Evolutionary conservation across 495 filamentous ascomycete genomes (phyloP), one percentile per base, ranked within the genome.

Genomic region (Peziza echinospora): DNA sequence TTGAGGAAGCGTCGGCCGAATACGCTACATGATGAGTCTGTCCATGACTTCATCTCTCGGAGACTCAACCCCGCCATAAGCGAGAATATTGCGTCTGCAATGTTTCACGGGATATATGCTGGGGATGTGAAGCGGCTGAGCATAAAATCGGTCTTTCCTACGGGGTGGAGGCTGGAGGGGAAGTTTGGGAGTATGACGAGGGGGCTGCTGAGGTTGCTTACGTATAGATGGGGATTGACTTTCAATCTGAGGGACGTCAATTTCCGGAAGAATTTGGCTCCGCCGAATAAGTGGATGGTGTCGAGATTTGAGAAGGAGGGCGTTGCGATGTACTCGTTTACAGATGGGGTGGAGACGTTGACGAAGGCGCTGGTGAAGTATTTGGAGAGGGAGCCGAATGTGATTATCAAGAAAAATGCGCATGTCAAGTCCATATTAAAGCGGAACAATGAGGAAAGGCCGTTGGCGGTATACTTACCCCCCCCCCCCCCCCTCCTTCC

Each of bases 81-180:
- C 24, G 66, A 93, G 30, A 92, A 92, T 51, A 21, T 94, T 1
- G 58, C 77, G 2, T 92, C 83, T 3, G 80, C 76, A 23, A 61
- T 84, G n/a, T 59, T 80, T 21, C 89, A 94, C 63, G 91, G 91
- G 9, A 82, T 96, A 16, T 91, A 86, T 54, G 91, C 84, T n/a
- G 91, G 91, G 40, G 80, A 94, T 64, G 74, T 92, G 30, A 72
- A 79, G 55, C 68, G 78, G 57, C 66, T 93, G 45, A 93, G 84
- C 57, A 72, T 69, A 34, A 72, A 71, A 51, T 73, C 73, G 3
- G 51, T 84, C 5, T 53, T 83, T 26, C 70, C 77, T 2, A 19
- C 34, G 5, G 21, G 66, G 2, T 77, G 75, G 65, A 47, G 65
- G 11, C 45, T 65, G 5, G 82, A 85, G 51, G 51, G 45, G 10